phyloP scores from a whole-genome alignment of 768 basidiomycete species.

The Leccinum boreale region DNA sequence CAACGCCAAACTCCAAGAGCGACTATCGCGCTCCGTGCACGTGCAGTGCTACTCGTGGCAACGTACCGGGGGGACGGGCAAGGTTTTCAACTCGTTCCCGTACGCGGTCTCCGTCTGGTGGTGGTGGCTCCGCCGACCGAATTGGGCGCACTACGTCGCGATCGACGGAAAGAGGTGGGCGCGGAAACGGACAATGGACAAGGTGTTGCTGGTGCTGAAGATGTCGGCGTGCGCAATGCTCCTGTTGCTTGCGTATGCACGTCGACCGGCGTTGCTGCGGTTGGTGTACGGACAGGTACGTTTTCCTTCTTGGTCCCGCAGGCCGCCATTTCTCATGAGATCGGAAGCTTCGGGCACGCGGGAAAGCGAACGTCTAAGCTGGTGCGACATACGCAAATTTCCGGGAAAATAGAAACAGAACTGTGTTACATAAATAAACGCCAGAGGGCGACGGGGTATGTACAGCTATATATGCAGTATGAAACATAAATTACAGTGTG shows the following conservation, averaged over 20 bases:
- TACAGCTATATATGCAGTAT: slow-evolving; percentile 8
- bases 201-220: slow-evolving; percentile 2
- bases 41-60: slow-evolving; percentile 41
- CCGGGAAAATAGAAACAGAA: not conserved
- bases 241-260: slow-evolving; percentile 6
- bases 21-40: slow-evolving; percentile 20
- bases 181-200: slow-evolving; percentile 5
- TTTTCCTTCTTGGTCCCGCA: not conserved
- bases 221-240: not conserved
- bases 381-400: not conserved
- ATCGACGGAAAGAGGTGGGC: slow-evolving; percentile 41
- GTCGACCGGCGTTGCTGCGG: slow-evolving; percentile 4
- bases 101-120: slow-evolving; percentile 34
- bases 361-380: not conserved
- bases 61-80: slow-evolving; percentile 35
- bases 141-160: slow-evolving; percentile 33
- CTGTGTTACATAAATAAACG: not conserved
- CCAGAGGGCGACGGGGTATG: not conserved
- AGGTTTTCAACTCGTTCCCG: slow-evolving; percentile 39
- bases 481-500: slow-evolving; percentile 22
- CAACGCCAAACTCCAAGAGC: slow-evolving; percentile 22
- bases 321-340: not conserved
- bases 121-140: slow-evolving; percentile 34
- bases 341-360: not conserved
- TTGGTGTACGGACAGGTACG: slow-evolving; percentile 4